These are phyloP conservation scores for Halophytophthora polymorphica DNA, from an alignment of 352 stramenopile species.

Conservation along the genomic window DNA sequence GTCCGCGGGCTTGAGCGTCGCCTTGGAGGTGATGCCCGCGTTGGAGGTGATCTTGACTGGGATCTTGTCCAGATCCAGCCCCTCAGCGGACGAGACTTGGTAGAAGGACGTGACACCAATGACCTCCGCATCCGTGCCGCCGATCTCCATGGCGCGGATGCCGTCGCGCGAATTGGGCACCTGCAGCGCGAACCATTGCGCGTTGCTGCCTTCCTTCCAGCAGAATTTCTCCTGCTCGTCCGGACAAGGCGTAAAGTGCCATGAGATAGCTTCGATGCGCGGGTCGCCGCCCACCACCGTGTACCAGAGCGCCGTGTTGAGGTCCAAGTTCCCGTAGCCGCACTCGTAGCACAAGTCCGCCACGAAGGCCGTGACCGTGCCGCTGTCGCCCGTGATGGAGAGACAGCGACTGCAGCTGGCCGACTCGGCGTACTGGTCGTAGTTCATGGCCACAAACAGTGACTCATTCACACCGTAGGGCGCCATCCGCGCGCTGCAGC, in stretches of 20 bases:
- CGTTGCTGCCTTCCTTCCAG: conserved; percentile 66
- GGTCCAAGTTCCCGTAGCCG: conserved; percentile 54
- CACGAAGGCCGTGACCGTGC: conserved; percentile 48
- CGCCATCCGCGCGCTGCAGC: conserved; percentile 45
- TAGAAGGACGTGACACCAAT: conserved; percentile 92
- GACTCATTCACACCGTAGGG: conserved; percentile 38
- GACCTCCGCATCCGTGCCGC: conserved; percentile 32
- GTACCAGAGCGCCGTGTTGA: conserved; percentile 59
- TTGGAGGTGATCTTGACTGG: conserved; percentile 88
- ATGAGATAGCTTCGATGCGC: conserved; percentile 48
- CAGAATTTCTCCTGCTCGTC: conserved; percentile 64
- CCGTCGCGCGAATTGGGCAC: conserved; percentile 50
- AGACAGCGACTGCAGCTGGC: conserved; percentile 57
- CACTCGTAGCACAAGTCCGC: conserved; percentile 69
- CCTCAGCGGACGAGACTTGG: conserved; percentile 26
- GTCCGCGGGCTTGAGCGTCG: conserved; percentile 33
- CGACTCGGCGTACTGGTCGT: conserved; percentile 53
- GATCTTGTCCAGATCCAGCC: conserved; percentile 29
- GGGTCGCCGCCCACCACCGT: conserved; percentile 49
- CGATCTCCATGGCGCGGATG: conserved; percentile 50
- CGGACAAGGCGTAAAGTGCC: conserved; percentile 55
- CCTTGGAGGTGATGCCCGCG: conserved; percentile 89
- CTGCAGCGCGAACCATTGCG: conserved; percentile 61
- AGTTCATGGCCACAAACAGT: conserved; percentile 64
- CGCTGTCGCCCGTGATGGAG: conserved; percentile 39